Evolutionary conservation across 176 grass and related monocot species (phyloP).

Genomic region (Zea mays): DNA sequence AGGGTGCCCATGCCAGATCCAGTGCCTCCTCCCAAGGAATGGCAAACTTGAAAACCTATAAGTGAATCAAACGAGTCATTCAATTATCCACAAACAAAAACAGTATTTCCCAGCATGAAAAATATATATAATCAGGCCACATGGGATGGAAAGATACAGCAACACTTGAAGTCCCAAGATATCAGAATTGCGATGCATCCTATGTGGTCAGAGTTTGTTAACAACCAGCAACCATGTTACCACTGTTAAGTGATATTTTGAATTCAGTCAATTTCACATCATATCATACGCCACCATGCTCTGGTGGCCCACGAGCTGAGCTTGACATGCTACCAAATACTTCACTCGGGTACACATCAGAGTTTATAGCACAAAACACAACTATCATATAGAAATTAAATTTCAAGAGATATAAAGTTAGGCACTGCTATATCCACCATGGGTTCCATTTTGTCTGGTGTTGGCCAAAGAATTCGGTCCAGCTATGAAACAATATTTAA

Average conservation of each 20-base stretch:
- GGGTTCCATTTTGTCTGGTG: neutral
- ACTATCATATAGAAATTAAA: neutral
- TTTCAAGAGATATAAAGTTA: neutral
- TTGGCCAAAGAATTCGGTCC: slow-evolving; percentile 22
- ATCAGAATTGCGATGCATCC: neutral
- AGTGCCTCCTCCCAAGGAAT: slow-evolving; percentile 95
- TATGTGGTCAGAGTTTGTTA: neutral
- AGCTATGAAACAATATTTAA: slow-evolving; percentile 11
- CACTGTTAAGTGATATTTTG: neutral
- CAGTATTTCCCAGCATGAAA: neutral
- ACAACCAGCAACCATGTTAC: neutral
- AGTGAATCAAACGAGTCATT: slow-evolving; percentile 2
- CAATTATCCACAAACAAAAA: slow-evolving; percentile 11
- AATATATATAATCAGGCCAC: neutral
- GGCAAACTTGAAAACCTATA: slow-evolving; percentile 92
- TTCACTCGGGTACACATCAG: neutral
- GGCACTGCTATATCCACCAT: slow-evolving; percentile 2
- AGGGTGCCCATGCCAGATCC: slow-evolving; percentile 96
- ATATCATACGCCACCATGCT: slow-evolving; percentile 3
- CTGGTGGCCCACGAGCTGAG: neutral
- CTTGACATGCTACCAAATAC: slow-evolving; percentile 1
- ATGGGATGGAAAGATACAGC: neutral
- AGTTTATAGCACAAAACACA: slow-evolving; percentile 5
- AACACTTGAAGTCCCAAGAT: neutral
- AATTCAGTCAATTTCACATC: neutral